These are phyloP conservation scores for Oenanthe javanica DNA, from an alignment of 140 eudicot genomes.

Conservation along the genomic window DNA sequence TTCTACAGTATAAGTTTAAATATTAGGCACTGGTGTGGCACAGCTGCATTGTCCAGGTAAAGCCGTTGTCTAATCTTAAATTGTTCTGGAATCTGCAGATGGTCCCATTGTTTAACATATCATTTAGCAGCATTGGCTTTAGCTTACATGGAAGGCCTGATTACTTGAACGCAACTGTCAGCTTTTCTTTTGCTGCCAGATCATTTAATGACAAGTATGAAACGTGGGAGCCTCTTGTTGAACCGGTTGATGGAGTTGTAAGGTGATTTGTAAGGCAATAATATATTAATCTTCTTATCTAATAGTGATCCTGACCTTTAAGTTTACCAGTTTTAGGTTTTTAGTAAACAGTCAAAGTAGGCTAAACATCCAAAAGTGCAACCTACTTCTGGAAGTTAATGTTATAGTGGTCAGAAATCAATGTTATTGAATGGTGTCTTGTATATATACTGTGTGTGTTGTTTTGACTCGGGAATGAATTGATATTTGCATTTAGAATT, in stretches of 20 bases:
- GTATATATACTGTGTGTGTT: neutral
- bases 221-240: constrained; percentile 95
- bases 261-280: constrained; percentile 36
- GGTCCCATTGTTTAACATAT: constrained; percentile 87
- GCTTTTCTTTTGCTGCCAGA: constrained; percentile 82
- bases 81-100: constrained; percentile 42
- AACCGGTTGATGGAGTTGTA: constrained; percentile 86
- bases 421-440: neutral
- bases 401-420: neutral
- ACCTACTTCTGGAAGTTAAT: neutral
- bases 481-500: neutral
- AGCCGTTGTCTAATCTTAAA: neutral
- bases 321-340: neutral
- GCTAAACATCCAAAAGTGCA: neutral
- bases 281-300: neutral
- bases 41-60: neutral
- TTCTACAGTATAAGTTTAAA: neutral
- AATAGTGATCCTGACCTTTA: neutral
- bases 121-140: constrained; percentile 70
- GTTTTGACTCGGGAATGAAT: neutral
- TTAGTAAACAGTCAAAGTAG: neutral
- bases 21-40: neutral
- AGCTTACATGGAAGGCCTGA: constrained; percentile 72
- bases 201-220: constrained; percentile 96
- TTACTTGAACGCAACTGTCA: constrained; percentile 63